Evolutionary conservation across 176 grass and related monocot genomes (phyloP).

Genomic region (Lolium multiflorum): DNA sequence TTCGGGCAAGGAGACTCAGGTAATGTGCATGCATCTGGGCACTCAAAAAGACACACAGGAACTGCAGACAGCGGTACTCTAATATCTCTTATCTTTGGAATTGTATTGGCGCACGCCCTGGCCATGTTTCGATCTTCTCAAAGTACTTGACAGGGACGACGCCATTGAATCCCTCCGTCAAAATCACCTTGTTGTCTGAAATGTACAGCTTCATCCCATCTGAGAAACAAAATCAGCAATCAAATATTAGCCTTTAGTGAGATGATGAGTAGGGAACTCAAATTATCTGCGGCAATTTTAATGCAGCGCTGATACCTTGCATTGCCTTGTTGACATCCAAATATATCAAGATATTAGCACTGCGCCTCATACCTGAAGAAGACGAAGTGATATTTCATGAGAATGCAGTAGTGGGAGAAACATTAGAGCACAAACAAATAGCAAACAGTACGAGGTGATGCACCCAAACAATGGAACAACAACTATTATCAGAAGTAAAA

Average conservation of each 20-base stretch:
- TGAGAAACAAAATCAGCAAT: slow-evolving; percentile 28
- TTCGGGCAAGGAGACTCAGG: no score
- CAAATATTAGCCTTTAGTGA: background rate
- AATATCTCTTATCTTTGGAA: slow-evolving; percentile 39
- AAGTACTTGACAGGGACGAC: slow-evolving; percentile 74
- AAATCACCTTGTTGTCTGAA: slow-evolving; percentile 84
- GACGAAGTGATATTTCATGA: background rate
- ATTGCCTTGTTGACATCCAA: slow-evolving; percentile 79
- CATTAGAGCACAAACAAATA: background rate
- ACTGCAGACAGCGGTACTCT: background rate
- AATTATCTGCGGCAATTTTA: background rate
- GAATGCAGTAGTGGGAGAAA: background rate
- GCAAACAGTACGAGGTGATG: background rate
- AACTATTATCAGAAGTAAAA: background rate
- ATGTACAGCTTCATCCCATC: slow-evolving; percentile 86
- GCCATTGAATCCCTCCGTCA: slow-evolving; percentile 77
- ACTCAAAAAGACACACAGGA: background rate
- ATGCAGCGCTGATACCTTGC: slow-evolving; percentile 52
- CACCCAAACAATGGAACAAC: slow-evolving; percentile 9
- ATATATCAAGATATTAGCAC: slow-evolving; percentile 85
- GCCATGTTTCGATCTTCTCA: slow-evolving; percentile 84
- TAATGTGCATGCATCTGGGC: no score
- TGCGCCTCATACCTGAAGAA: slow-evolving; percentile 68
- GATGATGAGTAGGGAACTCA: background rate
- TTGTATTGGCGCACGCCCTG: slow-evolving; percentile 50